Evolutionary conservation across 768 basidiomycete species (phyloP), one percentile per base, ranked within the genome.

Genomic region (Erythrobasidium yunnanense): DNA sequence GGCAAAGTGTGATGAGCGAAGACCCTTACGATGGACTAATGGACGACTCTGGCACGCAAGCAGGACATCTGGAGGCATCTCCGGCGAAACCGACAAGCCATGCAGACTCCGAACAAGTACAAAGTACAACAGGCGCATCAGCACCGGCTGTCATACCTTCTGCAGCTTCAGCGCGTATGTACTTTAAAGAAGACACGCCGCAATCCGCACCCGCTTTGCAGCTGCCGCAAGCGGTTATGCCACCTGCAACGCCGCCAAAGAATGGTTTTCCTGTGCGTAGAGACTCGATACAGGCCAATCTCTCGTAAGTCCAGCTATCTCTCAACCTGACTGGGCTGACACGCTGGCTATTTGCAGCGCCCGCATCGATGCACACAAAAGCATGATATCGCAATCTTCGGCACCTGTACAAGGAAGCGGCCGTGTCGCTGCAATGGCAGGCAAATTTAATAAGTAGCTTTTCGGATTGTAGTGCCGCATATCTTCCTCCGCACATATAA

Each of bases 1-100:
- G 5, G 4, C 17, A 5, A 29, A 29, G 47, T 30, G 49, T 22
- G 60, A 4, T 47, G 49, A 51, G 15, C 5, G 46, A 20, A 4
- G 47, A 63, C 46, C 47, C 60, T 4, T 63, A 63, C 33, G 60
- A 63, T 52, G 60, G 60, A 25, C 2, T 63, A 25, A 45, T 45
- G 8, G 60, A 63, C 32, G 60, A 63, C 17, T 29, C 25, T 27
- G 29, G 27, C 25, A 46, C 56, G 22, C 17, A 2, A 4, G 56
- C 42, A 15, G 56, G 32, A 17, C 2, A 45, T 33, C 2, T 4
- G 20, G 56, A 34, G n/a, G 27, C 6, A 13, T 23, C 4, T 47
- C n/a, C 8, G 2, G 27, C n/a, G 22, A 4, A 5, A 45, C 45
- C 7, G 29, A 49, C 4, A 3, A 20, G 8, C 18, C 2, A 3